Evolutionary conservation across 2,329 filamentous ascomycete genomes (phyloP), one percentile per base, ranked within the genome.

Genomic region (Phialophora tarda): DNA sequence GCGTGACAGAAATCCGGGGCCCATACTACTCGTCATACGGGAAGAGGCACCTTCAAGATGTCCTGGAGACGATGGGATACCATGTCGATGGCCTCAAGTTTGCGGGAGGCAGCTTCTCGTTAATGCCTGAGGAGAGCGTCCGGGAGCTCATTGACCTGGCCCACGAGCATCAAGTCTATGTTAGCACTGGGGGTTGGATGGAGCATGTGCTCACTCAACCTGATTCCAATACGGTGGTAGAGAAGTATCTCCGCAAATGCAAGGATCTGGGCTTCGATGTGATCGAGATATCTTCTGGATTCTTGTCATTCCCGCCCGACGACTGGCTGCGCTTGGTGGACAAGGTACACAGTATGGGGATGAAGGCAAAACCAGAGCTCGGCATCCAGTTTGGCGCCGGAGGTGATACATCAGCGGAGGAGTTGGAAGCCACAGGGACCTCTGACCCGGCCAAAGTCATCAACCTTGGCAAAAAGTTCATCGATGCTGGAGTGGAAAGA

Each of bases 301-400:
- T 86, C 72, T 74, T 86, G 17, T 84, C 82, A 3, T 77, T 86
- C 61, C 83, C 88, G 0, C 76, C 77, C 17, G 81, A 84, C 23
- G 83, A 85, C 75, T 85, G 82, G 82, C 75, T 85, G 8, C 81
- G 83, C 0, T 78, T 85, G 5, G 79, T 84, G 23, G 79, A 84
- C 69, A 79, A 79, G 68, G 78, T 79, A 34, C 83, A 84, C 47
- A 74, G 77, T 1, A 79, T 80, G 63, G 81, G 82, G 0, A 73
- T 86, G 17, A 83, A 79, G 68, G 79, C 84, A 14, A 86, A 85
- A 71, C 83, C 84, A 1, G 84, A 86, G 69, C 75, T 85, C 44
- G 84, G 84, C 0, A 86, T 86, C 69, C 83, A 86, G 68, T 86
- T 86, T 69, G 84, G 84, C 23, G 84, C 84, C 0, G 84, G 84